Evolutionary conservation across 1,284 basidiomycete species (phyloP).

Genomic region (Tetrapyrgos nigripes): DNA sequence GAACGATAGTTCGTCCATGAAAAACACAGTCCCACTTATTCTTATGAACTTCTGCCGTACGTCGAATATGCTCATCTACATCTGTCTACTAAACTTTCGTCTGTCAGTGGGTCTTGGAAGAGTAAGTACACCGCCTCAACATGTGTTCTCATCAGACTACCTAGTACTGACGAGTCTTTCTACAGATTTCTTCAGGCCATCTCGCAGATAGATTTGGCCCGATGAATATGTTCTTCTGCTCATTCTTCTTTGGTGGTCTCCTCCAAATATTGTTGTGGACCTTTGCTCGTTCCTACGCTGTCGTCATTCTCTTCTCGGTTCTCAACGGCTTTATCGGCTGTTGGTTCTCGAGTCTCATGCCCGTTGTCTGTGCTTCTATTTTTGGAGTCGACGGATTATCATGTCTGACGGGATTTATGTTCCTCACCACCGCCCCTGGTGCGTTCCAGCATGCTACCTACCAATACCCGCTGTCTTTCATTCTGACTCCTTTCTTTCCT

Average conservation of each 20-base stretch:
- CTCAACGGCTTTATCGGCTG: constrained; percentile 30
- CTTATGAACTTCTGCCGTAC: constrained; percentile 28
- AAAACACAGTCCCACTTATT: constrained; percentile 27
- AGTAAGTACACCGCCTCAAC: constrained; percentile 15
- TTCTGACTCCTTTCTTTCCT: not conserved
- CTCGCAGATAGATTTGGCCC: constrained; percentile 30
- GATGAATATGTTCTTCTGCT: constrained; percentile 31
- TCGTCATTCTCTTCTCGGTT: constrained; percentile 27
- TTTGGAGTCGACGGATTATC: constrained; percentile 30
- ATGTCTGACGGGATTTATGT: constrained; percentile 31
- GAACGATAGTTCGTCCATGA: constrained; percentile 23
- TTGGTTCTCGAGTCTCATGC: constrained; percentile 29
- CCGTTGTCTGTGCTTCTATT: constrained; percentile 31
- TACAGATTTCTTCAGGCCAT: constrained; percentile 27
- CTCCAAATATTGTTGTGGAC: constrained; percentile 31
- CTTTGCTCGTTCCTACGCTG: constrained; percentile 26
- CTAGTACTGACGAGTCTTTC: not conserved
- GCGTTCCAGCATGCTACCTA: not conserved
- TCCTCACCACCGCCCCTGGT: constrained; percentile 27
- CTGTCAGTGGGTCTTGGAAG: constrained; percentile 26
- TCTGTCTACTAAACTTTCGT: not conserved
- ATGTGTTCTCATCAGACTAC: not conserved
- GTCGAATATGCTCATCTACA: not conserved
- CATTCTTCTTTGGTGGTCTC: constrained; percentile 31
- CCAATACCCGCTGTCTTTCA: not conserved